Evolutionary conservation across 768 basidiomycete genomes (phyloP).

Genomic region (Suillus subluteus): DNA sequence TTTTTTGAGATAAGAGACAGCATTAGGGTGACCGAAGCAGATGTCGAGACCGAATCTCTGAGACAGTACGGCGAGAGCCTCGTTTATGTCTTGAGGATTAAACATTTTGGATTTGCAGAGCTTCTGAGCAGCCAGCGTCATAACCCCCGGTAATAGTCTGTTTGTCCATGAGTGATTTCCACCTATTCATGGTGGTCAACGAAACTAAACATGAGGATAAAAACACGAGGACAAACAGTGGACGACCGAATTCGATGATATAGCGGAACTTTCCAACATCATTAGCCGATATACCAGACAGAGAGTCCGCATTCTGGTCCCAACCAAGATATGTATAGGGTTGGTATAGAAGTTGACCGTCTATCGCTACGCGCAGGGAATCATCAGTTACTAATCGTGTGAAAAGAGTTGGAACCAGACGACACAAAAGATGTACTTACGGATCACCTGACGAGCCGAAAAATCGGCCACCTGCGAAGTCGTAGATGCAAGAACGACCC

Average conservation of each 20-base stretch:
- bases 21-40: conserved; percentile 1
- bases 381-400: not conserved
- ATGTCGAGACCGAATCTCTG: conserved; percentile 16
- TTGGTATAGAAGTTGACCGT: conserved; percentile 4
- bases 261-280: conserved; percentile 4
- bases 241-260: conserved; percentile 9
- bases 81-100: not conserved
- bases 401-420: not conserved
- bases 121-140: not conserved
- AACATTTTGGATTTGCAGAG: not conserved
- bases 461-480: not conserved
- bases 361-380: not conserved
- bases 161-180: conserved; percentile 1
- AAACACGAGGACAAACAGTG: not conserved
- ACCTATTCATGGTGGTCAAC: conserved; percentile 1
- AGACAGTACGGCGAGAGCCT: conserved; percentile 13
- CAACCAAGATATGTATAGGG: conserved; percentile 14
- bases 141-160: not conserved
- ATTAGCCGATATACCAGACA: conserved; percentile 4
- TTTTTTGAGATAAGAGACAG: conserved; percentile 10
- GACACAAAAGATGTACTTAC: not conserved
- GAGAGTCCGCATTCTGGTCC: conserved; percentile 11
- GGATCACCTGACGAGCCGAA: not conserved
- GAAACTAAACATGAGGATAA: not conserved
- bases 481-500: conserved; percentile 13